Evolutionary conservation across 805 yeast species (phyloP).

Genomic region (Metschnikowia aberdeeniae): DNA sequence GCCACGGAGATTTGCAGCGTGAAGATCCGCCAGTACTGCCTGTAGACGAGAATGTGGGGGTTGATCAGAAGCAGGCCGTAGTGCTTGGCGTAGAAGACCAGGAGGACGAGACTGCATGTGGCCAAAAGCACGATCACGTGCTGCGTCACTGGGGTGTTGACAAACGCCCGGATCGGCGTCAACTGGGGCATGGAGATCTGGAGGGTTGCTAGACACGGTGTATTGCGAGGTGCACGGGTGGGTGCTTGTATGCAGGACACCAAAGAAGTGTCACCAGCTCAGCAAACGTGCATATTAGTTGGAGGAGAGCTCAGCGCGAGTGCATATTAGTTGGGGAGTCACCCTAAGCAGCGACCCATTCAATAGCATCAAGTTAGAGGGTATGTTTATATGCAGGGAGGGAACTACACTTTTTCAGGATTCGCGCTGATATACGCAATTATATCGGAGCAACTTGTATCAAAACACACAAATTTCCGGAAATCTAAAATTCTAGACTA

Average conservation of each 20-base stretch:
- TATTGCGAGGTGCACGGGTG: not conserved
- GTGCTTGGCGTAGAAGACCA: conserved; percentile 44
- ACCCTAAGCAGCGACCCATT: too few species aligned
- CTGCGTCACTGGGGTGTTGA: conserved; percentile 42
- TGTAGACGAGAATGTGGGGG: conserved; percentile 53
- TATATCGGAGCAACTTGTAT: too few species aligned
- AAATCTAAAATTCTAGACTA: too few species aligned
- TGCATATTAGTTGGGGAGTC: too few species aligned
- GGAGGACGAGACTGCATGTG: conserved; percentile 40
- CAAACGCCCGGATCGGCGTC: conserved; percentile 41
- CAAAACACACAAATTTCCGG: too few species aligned
- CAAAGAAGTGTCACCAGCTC: too few species aligned
- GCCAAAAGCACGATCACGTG: conserved; percentile 6
- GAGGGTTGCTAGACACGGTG: not conserved
- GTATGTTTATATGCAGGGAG: too few species aligned
- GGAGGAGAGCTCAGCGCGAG: too few species aligned
- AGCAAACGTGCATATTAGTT: too few species aligned
- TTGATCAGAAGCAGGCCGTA: conserved; percentile 40
- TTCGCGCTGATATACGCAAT: too few species aligned
- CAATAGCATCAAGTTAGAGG: too few species aligned
- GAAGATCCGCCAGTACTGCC: conserved; percentile 54
- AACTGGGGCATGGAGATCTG: conserved; percentile 28
- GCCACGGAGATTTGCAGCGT: conserved; percentile 50
- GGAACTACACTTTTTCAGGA: too few species aligned
- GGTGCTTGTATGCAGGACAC: conserved; percentile 9